These are phyloP conservation scores for Streptanthus diversifolius DNA, from an alignment of 345 rosid genomes.

Conservation along the genomic window DNA sequence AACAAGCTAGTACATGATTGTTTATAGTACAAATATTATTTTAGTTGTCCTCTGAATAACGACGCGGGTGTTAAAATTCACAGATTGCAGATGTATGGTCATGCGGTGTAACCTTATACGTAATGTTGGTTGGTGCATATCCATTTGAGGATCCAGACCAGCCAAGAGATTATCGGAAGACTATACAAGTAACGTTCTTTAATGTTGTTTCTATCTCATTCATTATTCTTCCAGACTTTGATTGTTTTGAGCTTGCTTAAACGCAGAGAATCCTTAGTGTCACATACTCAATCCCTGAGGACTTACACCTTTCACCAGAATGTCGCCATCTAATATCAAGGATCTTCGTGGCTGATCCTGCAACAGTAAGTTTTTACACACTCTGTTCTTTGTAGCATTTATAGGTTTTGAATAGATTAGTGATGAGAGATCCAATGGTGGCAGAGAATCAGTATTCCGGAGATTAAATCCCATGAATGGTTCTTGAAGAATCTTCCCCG, in stretches of 20 bases:
- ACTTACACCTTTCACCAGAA: conserved; percentile 30
- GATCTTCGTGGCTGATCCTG: conserved; percentile 36
- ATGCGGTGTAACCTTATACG: conserved; percentile 86
- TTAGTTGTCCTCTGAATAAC: neutral
- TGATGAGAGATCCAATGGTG: conserved; percentile 7
- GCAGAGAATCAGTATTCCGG: conserved; percentile 88
- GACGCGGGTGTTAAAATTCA: neutral
- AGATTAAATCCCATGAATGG: conserved; percentile 72
- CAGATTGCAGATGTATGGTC: conserved; percentile 99
- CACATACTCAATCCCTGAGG: conserved; percentile 36
- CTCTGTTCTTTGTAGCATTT: neutral
- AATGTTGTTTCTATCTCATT: neutral
- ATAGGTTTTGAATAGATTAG: neutral
- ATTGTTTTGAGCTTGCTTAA: neutral
- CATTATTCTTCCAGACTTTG: neutral
- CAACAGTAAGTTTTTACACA: conserved; percentile 22
- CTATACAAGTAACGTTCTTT: conserved; percentile 55
- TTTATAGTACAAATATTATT: neutral
- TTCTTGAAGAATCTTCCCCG: conserved; percentile 86
- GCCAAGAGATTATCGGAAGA: conserved; percentile 81
- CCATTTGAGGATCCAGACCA: conserved; percentile 95
- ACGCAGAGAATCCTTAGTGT: conserved; percentile 36
- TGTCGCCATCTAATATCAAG: conserved; percentile 36
- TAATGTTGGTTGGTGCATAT: conserved; percentile 95
- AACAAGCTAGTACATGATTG: neutral